phyloP scores from a whole-genome alignment of 768 basidiomycete species.

The Dictyophora rubrovolvata region DNA sequence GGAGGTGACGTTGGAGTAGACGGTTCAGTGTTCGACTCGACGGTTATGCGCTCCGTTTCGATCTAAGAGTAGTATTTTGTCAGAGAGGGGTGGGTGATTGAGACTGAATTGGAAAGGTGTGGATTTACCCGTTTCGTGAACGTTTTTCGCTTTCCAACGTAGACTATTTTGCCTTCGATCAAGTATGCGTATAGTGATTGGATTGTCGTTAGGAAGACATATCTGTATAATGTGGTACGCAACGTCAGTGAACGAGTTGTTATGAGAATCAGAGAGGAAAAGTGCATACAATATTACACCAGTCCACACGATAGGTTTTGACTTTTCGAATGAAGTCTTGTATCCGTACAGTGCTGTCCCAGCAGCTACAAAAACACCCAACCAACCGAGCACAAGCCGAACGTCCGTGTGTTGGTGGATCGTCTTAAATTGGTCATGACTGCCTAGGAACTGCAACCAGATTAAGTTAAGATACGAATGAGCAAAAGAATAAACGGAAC shows the following conservation, averaged over 20 bases:
- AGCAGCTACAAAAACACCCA: slow-evolving; percentile 70
- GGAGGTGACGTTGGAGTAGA: slow-evolving; percentile 44
- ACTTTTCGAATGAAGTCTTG: slow-evolving; percentile 80
- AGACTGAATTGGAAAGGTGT: slow-evolving; percentile 3
- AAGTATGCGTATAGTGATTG: slow-evolving; percentile 82
- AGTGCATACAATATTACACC: slow-evolving; percentile 66
- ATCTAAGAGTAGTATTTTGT: slow-evolving; percentile 40
- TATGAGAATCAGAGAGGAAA: slow-evolving; percentile 2
- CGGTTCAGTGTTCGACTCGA: slow-evolving; percentile 60
- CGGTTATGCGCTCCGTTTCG: slow-evolving; percentile 79
- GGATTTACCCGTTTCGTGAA: slow-evolving; percentile 70
- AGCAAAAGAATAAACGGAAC: background rate
- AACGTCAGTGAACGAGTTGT: slow-evolving; percentile 4
- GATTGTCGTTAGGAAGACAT: slow-evolving; percentile 57
- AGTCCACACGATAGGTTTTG: slow-evolving; percentile 68
- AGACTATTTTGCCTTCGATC: slow-evolving; percentile 74
- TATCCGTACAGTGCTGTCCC: slow-evolving; percentile 80
- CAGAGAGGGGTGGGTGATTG: no score
- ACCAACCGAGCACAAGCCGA: slow-evolving; percentile 78
- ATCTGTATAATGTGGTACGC: slow-evolving; percentile 34
- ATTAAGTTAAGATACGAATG: background rate
- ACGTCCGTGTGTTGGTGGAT: slow-evolving; percentile 85
- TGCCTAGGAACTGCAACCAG: slow-evolving; percentile 57
- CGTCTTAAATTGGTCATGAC: slow-evolving; percentile 76
- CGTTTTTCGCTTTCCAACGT: slow-evolving; percentile 82